A percentile compares a stretch with the other conserved stretches of the same genome.
These are phyloP conservation scores for Solanum tarapatanum DNA, from an alignment of 257 asterid species.

Conservation along the genomic window DNA sequence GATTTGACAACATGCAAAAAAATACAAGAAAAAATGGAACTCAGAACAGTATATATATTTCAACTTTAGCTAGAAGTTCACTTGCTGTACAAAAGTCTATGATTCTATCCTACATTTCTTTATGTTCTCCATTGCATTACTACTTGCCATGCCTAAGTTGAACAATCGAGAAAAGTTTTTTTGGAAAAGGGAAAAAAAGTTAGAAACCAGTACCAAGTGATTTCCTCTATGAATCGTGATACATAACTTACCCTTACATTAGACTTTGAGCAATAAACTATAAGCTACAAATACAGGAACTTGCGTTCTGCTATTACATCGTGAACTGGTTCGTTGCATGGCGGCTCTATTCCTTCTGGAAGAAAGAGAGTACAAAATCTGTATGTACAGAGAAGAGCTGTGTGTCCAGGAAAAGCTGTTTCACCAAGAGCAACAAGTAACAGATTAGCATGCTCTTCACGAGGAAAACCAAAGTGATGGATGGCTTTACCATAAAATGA, in stretches of 20 bases:
- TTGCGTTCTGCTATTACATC: conserved; percentile 21
- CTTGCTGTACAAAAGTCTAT: not conserved
- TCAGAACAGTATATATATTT: not conserved
- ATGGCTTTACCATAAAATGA: not conserved
- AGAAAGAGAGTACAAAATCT: conserved; percentile 86
- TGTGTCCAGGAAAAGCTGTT: conserved; percentile 89
- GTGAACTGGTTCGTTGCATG: conserved; percentile 1
- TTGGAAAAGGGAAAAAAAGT: not conserved
- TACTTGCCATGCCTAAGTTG: not conserved
- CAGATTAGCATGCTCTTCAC: conserved; percentile 5
- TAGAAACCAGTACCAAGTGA: not conserved
- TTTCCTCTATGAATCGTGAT: not conserved
- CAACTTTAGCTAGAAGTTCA: not conserved
- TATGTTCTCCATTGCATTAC: not conserved
- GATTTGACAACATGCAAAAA: not conserved
- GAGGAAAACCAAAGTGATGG: not conserved
- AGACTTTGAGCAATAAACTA: not conserved
- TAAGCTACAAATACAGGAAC: conserved; percentile 12
- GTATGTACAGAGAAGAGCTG: conserved; percentile 99
- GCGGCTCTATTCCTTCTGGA: conserved; percentile 74
- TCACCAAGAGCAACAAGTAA: conserved; percentile 1
- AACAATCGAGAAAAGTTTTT: not conserved
- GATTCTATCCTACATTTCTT: not conserved
- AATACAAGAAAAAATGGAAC: not conserved
- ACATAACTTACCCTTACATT: not conserved